Conservation (phyloP, 345 rosid genomes). For the Cardamine resedifolia region DNA sequence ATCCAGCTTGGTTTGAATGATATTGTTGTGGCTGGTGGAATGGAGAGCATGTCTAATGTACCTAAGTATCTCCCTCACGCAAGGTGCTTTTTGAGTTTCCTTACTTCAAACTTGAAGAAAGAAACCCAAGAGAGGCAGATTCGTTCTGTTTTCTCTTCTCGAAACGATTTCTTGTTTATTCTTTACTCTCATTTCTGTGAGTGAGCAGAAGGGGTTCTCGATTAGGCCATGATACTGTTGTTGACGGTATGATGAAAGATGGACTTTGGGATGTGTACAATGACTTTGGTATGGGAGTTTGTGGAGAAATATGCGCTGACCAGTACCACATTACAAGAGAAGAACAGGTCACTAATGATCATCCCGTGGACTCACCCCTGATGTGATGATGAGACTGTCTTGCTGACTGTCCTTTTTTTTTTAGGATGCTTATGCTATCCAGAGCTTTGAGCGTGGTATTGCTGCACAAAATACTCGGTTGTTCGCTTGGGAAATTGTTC, state of each 20-base stretch:
- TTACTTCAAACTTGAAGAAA: background rate
- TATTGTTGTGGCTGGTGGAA: constrained; percentile 93
- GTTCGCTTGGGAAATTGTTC: constrained; percentile 87
- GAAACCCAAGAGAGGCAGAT: background rate
- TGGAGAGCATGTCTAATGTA: constrained; percentile 97
- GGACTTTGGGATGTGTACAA: constrained; percentile 99
- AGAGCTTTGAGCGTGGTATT: constrained; percentile 80
- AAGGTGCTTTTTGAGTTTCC: constrained; percentile 47
- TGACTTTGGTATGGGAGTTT: constrained; percentile 85
- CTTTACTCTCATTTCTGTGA: background rate
- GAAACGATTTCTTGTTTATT: background rate
- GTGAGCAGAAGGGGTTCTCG: constrained; percentile 83
- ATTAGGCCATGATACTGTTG: constrained; percentile 72
- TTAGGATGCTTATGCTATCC: constrained; percentile 85
- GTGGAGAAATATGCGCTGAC: constrained; percentile 92
- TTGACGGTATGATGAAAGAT: constrained; percentile 94
- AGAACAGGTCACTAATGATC: constrained; percentile 61
- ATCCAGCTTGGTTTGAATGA: constrained; percentile 80
- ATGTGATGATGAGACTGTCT: background rate
- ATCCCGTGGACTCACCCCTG: background rate
- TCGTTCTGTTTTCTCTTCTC: background rate
- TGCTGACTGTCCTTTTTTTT: background rate
- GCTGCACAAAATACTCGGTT: constrained; percentile 68
- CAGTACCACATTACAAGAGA: constrained; percentile 65
- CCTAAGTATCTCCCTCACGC: constrained; percentile 90